Conservation (phyloP, 2,329 filamentous ascomycete genomes). For the Arthroderma sp. region DNA sequence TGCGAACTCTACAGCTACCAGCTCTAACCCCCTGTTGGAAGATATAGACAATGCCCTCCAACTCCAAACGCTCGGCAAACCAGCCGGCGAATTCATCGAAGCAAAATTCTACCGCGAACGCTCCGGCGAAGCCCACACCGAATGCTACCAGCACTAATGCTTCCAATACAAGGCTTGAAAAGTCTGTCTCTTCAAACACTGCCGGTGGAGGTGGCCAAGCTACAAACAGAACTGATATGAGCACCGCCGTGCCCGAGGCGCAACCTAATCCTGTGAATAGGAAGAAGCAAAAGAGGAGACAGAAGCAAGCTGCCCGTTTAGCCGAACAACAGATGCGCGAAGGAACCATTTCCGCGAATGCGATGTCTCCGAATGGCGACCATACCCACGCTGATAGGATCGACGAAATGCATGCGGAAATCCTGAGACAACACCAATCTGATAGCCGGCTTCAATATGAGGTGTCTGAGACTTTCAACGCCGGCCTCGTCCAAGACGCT, state of each 20-base stretch:
- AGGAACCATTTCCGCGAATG: conserved; percentile 13
- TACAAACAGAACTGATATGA: too few species aligned
- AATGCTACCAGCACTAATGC: neutral
- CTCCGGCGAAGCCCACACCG: neutral
- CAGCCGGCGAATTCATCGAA: conserved; percentile 6
- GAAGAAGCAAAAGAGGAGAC: conserved; percentile 89
- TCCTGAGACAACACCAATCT: too few species aligned
- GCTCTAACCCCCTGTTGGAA: too few species aligned
- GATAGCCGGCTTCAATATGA: too few species aligned
- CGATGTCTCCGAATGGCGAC: conserved; percentile 22
- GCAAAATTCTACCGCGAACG: conserved; percentile 5
- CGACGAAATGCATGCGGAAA: too few species aligned
- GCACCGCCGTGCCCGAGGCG: neutral
- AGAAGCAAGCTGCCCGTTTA: conserved; percentile 66
- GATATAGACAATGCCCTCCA: conserved; percentile 10
- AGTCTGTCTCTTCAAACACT: too few species aligned
- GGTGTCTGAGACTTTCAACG: too few species aligned
- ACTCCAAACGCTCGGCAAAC: conserved; percentile 11
- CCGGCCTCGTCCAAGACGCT: too few species aligned
- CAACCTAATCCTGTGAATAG: conserved; percentile 48
- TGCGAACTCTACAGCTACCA: too few species aligned
- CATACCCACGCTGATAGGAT: too few species aligned
- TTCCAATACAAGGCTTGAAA: too few species aligned
- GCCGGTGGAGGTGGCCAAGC: too few species aligned
- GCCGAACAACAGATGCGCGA: conserved; percentile 39